Evolutionary conservation across 768 basidiomycete species (phyloP).

Genomic region (Wakefieldia striispora): DNA sequence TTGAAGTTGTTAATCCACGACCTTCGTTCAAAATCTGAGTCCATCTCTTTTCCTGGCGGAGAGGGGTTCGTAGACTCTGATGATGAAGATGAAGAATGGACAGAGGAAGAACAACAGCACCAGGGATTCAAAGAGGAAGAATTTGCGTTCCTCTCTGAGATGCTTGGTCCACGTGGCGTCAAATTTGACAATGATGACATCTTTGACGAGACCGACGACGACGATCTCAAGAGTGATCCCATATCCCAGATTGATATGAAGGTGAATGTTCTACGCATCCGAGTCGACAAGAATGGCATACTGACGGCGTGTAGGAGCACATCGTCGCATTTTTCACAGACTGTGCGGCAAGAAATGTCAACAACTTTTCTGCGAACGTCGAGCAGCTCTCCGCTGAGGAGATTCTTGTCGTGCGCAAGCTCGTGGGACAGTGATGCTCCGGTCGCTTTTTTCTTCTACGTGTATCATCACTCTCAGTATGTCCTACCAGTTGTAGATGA

Average conservation of each 20-base stretch:
- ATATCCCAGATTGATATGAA: conserved; percentile 83
- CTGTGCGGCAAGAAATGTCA: conserved; percentile 59
- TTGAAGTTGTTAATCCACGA: conserved; percentile 88
- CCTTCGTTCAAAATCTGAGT: conserved; percentile 75
- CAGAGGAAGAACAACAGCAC: conserved; percentile 74
- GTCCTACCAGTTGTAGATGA: too few relatives aligned
- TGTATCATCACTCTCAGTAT: too few relatives aligned
- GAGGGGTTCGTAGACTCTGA: conserved; percentile 66
- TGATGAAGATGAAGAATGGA: conserved; percentile 93
- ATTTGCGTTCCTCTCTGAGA: conserved; percentile 79
- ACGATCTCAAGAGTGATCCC: conserved; percentile 84
- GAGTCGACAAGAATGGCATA: conserved; percentile 17
- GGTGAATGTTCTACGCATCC: conserved; percentile 32
- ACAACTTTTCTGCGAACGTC: conserved; percentile 58
- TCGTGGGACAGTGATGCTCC: conserved; percentile 33
- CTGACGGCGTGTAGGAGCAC: conserved; percentile 48
- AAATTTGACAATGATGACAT: conserved; percentile 77
- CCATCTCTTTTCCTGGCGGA: conserved; percentile 61
- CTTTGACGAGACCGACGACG: conserved; percentile 74
- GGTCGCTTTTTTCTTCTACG: too few relatives aligned
- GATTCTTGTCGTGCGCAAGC: conserved; percentile 57
- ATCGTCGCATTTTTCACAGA: conserved; percentile 69
- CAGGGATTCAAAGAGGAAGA: conserved; percentile 69
- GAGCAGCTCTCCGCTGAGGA: conserved; percentile 73
- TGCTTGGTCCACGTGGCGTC: conserved; percentile 71